Evolutionary conservation across 2,329 filamentous ascomycete genomes (phyloP).

Genomic region (Akanthomyces dipterigenus): DNA sequence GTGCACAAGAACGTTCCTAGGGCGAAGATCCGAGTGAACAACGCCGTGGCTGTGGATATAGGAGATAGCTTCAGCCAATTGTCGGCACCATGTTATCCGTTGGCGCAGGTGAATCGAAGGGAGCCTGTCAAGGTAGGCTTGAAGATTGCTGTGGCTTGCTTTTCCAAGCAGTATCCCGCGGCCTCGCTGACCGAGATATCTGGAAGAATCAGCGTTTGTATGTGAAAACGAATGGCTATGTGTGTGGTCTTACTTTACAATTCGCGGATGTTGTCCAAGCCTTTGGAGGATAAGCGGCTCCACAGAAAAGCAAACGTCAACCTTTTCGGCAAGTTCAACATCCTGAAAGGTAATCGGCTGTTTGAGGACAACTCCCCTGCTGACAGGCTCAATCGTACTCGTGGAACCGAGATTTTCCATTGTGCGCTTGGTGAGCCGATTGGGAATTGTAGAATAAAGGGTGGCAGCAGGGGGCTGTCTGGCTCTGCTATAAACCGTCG

Average conservation of each 20-base stretch:
- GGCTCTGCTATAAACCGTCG: background rate
- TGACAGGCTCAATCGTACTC: background rate
- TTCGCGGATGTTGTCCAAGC: background rate
- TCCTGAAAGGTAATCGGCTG: background rate
- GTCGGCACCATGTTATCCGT: slow-evolving; percentile 20
- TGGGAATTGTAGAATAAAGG: background rate
- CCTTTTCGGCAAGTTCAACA: background rate
- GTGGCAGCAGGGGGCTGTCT: background rate
- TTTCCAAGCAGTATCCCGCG: background rate
- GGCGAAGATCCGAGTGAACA: slow-evolving; percentile 27
- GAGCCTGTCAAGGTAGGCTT: slow-evolving; percentile 12
- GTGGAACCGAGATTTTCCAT: slow-evolving; percentile 1
- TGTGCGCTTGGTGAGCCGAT: background rate
- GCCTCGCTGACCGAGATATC: slow-evolving; percentile 1
- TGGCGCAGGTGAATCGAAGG: slow-evolving; percentile 8
- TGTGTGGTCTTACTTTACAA: background rate
- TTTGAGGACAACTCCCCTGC: background rate
- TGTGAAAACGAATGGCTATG: background rate
- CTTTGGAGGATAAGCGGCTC: background rate
- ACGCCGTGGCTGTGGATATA: slow-evolving; percentile 25
- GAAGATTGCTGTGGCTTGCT: slow-evolving; percentile 15
- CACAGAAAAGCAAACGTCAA: slow-evolving; percentile 2
- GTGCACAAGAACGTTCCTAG: slow-evolving; percentile 26
- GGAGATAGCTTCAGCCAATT: slow-evolving; percentile 23
- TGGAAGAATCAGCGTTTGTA: background rate